phyloP scores from a whole-genome alignment of 2,329 filamentous ascomycete species.

The Didymella lethalis region DNA sequence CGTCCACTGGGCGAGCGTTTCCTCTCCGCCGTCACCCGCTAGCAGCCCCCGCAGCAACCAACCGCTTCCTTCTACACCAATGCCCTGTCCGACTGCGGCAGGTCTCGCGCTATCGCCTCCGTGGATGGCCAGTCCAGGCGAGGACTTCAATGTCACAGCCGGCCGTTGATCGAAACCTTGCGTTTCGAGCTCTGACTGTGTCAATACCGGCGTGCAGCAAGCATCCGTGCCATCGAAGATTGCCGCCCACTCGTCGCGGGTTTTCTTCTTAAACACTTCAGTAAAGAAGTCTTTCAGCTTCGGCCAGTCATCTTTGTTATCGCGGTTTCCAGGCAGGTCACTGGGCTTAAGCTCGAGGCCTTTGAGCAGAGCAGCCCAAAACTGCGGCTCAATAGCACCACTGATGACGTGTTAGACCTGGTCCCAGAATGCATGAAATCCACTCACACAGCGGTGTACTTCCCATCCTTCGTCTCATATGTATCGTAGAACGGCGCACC shows the following conservation, averaged over 20 bases:
- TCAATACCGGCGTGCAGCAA: conserved; percentile 87
- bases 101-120: conserved; percentile 53
- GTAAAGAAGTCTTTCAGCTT: conserved; percentile 69
- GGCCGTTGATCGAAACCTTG: conserved; percentile 73
- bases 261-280: conserved; percentile 71
- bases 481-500: conserved; percentile 90
- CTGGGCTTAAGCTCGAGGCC: conserved; percentile 67
- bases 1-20: conserved; percentile 73
- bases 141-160: conserved; percentile 71
- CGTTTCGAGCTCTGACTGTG: conserved; percentile 74
- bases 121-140: conserved; percentile 71
- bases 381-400: conserved; percentile 89
- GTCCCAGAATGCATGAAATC: neutral
- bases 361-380: conserved; percentile 73
- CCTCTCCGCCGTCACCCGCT: conserved; percentile 76
- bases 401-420: conserved; percentile 28
- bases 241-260: conserved; percentile 79
- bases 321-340: conserved; percentile 59
- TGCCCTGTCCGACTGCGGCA: conserved; percentile 66
- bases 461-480: conserved; percentile 81
- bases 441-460: conserved; percentile 75
- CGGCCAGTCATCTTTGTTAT: conserved; percentile 72
- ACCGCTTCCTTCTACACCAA: conserved; percentile 70
- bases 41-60: conserved; percentile 68
- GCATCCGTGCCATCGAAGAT: conserved; percentile 92